Base-by-base conservation (phyloP, 441 rosid genomes). In the Capsella rubella region DNA sequence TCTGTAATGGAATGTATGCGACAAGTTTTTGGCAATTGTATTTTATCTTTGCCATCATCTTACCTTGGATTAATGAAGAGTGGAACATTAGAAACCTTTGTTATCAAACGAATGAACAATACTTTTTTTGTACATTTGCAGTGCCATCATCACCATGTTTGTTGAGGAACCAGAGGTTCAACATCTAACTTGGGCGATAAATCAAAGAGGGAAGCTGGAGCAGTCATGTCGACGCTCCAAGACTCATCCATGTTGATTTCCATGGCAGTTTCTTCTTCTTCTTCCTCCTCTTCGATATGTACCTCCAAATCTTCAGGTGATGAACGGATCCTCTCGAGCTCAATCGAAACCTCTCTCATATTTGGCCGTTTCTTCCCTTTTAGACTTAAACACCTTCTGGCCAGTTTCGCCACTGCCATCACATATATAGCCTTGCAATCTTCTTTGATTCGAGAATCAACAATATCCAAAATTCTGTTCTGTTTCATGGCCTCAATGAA, bases 321-420 rank as follows among this genome's bases (percentile, higher is more conserved):
- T 32, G 75, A 62, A 31, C 45, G 66, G 51, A 79, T 79, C 60
- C 82, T 70, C 62, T 66, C 84, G 11, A 82, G 64, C 37, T 81
- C 82, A 14, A 46, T 43, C 0, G 75, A 75, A 5, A 79, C 86
- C 56, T 85, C 83, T 46, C 76, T 82, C 86, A 82, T 84, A 39
- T 32, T 65, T 28, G 86, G 88, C 18, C 86, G 69, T 39, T 82
- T 81, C 73, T 75, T 80, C 16, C 88, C 83, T 64, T 66, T 82
- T 37, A 74, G 14, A 43, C 55, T 58, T 45, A 84, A 34, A 72
- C 82, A 84, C 64, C 76, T 75, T 66, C 70, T 74, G 0, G 86
- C 84, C 1, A 84, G 58, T 45, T 46, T 45, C 0, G 83, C 84
- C 39, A 71, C 80, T 25, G 73, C 71, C 57, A 28, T 43, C 40